A percentile compares a stretch with the other conserved stretches of the same genome.
phyloP scores from a whole-genome alignment of 345 rosid species.

The Gossypium ekmanianum region DNA sequence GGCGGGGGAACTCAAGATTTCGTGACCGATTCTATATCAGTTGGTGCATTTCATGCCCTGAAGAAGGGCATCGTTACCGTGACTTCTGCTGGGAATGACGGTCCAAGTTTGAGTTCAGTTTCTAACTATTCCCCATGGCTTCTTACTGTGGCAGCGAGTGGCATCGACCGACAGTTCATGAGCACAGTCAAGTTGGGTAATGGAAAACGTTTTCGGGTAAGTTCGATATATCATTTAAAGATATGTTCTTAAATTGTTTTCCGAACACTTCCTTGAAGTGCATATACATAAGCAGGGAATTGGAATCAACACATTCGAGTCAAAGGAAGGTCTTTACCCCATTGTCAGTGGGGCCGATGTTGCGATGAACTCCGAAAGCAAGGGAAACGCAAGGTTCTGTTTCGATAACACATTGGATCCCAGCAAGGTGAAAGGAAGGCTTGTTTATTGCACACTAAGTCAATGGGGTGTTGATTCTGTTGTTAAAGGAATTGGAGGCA shows the following conservation, averaged over 20 bases:
- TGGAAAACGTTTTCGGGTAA: conserved; percentile 52
- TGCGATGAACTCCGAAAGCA: conserved; percentile 32
- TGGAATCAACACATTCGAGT: conserved; percentile 58
- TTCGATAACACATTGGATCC: conserved; percentile 51
- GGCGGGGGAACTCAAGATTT: conserved; percentile 47
- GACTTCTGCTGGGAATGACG: conserved; percentile 79
- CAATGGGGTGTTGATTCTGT: conserved; percentile 58
- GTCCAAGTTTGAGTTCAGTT: conserved; percentile 49
- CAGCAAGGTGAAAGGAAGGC: conserved; percentile 67
- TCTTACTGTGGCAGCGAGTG: conserved; percentile 82
- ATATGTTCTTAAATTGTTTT: background rate
- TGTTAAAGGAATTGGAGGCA: conserved; percentile 61
- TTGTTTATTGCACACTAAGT: conserved; percentile 50
- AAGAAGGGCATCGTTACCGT: conserved; percentile 74
- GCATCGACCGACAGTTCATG: conserved; percentile 64
- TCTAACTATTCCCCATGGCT: conserved; percentile 88
- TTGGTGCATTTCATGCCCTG: conserved; percentile 81
- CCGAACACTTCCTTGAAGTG: background rate
- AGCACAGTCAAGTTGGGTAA: conserved; percentile 64
- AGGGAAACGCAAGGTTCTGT: conserved; percentile 51
- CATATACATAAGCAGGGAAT: conserved; percentile 41
- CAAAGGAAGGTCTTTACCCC: conserved; percentile 51
- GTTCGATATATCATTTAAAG: conserved; percentile 11
- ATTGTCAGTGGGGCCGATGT: conserved; percentile 71
- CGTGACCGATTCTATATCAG: conserved; percentile 47